A percentile compares a stretch with the other conserved stretches of the same genome.
phyloP scores from a whole-genome alignment of 1,284 basidiomycete genomes.

The Hortiboletus rubellus region DNA sequence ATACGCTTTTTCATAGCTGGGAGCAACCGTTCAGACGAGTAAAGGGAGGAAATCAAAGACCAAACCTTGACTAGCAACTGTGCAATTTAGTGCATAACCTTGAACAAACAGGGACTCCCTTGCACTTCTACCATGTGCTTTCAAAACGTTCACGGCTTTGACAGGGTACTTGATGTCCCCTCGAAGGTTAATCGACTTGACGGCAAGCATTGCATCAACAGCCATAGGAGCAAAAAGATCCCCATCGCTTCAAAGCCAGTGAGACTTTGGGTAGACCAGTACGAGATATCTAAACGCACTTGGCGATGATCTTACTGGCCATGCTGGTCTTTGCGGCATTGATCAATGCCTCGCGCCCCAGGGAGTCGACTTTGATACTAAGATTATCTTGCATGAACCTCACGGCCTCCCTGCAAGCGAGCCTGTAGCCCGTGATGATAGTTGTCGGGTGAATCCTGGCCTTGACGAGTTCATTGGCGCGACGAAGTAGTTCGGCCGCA shows the following conservation, averaged over 20 bases:
- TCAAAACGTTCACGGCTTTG: conserved; percentile 99
- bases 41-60: not conserved
- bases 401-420: conserved; percentile 97
- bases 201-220: conserved; percentile 98
- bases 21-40: conserved; percentile 3
- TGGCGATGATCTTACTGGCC: conserved; percentile 98
- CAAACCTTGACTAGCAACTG: conserved; percentile 94
- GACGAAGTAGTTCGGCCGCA: conserved; percentile 91
- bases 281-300: conserved; percentile 48
- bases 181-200: conserved; percentile 91
- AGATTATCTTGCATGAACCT: conserved; percentile 99
- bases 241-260: conserved; percentile 73
- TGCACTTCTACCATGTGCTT: conserved; percentile 96
- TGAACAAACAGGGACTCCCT: conserved; percentile 94
- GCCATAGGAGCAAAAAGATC: conserved; percentile 98
- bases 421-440: conserved; percentile 97
- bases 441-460: conserved; percentile 99
- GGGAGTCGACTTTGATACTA: conserved; percentile 89
- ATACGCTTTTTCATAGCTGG: conserved; percentile 98
- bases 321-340: conserved; percentile 99
- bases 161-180: conserved; percentile 99
- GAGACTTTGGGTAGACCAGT: conserved; percentile 1
- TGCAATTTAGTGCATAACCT: conserved; percentile 98
- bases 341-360: conserved; percentile 90
- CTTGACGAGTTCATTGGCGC: conserved; percentile 98